Conservation (phyloP, 2,329 filamentous ascomycete species). For the Diaporthe citrichinensis region DNA sequence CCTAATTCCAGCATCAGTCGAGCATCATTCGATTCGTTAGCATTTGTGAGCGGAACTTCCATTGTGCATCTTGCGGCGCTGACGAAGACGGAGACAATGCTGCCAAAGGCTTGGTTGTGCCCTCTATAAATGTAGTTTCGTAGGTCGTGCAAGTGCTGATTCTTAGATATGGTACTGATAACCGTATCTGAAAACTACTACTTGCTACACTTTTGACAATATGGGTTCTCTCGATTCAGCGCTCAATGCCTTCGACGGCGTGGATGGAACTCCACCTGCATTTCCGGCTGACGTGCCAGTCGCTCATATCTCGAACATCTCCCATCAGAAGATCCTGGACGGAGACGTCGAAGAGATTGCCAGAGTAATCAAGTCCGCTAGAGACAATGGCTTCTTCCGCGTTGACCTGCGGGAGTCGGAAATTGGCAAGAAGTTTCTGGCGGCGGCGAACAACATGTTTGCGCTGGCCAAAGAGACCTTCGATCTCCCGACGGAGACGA, state of each 20-base stretch:
- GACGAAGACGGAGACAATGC: neutral
- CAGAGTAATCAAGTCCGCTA: neutral
- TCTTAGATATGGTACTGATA: neutral
- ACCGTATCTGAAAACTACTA: neutral
- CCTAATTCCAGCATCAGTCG: constrained; percentile 12
- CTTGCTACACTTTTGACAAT: neutral
- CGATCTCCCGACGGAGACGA: neutral
- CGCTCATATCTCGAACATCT: constrained; percentile 2
- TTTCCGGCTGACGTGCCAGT: neutral
- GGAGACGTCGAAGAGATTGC: constrained; percentile 5
- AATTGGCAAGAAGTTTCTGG: neutral
- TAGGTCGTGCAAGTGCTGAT: neutral
- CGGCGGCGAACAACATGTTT: neutral
- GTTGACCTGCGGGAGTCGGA: neutral
- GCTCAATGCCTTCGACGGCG: neutral
- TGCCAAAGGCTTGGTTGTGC: neutral
- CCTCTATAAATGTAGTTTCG: constrained; percentile 3
- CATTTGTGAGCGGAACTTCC: neutral
- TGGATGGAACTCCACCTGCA: neutral
- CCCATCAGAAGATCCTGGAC: constrained; percentile 6
- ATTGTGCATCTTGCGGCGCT: neutral
- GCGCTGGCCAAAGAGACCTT: neutral
- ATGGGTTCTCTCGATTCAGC: neutral
- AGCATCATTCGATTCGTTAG: neutral
- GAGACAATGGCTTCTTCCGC: constrained; percentile 13